Evolutionary conservation across 345 rosid genomes (phyloP).

Genomic region (Gossypioides kirkii): DNA sequence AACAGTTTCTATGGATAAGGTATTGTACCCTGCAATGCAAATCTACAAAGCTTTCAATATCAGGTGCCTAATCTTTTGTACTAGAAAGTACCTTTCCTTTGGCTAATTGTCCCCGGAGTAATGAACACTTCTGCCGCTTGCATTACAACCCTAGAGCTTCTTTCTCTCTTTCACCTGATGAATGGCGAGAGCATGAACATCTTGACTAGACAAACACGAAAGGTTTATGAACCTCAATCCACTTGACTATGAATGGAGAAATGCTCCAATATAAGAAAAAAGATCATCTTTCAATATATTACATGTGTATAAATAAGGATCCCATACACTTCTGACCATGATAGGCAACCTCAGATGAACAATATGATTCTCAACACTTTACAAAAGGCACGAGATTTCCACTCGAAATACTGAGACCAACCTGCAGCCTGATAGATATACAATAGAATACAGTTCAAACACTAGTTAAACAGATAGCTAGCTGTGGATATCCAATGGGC

Average conservation of each 20-base stretch:
- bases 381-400: conserved; percentile 20
- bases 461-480: background rate
- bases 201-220: conserved; percentile 14
- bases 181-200: conserved; percentile 14
- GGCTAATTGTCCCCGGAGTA: no score
- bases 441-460: background rate
- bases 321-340: conserved; percentile 13
- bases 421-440: conserved; percentile 24
- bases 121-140: no score
- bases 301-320: conserved; percentile 23
- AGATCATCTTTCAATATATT: conserved; percentile 11
- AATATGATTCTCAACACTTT: conserved; percentile 15
- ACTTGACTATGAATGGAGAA: conserved; percentile 16
- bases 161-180: background rate
- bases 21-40: conserved; percentile 22
- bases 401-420: conserved; percentile 18
- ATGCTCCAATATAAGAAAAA: conserved; percentile 18
- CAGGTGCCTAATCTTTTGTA: conserved; percentile 16
- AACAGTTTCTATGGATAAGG: background rate
- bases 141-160: no score
- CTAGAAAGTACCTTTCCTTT: no score
- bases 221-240: conserved; percentile 14
- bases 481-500: background rate
- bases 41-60: conserved; percentile 38
- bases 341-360: conserved; percentile 21